phyloP scores from a whole-genome alignment of 345 rosid species.

The Sisymbrium irio region DNA sequence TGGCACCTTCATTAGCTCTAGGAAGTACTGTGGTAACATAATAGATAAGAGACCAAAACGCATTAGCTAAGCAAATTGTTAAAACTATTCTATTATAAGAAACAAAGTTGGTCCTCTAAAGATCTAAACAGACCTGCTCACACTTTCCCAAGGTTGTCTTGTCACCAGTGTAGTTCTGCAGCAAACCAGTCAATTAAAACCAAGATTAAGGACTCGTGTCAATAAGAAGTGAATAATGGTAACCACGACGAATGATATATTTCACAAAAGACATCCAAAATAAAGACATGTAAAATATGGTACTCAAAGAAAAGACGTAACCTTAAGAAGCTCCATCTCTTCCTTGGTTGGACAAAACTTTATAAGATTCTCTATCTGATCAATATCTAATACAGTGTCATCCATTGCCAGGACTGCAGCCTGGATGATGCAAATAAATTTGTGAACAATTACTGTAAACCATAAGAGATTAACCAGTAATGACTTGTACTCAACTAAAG shows the following conservation, averaged over 20 bases:
- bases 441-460: constrained; percentile 11
- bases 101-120: constrained; percentile 7
- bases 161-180: constrained; percentile 81
- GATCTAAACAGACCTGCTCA: constrained; percentile 72
- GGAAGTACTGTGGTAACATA: constrained; percentile 57
- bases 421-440: constrained; percentile 42
- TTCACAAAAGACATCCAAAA: not conserved
- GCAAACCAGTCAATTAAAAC: constrained; percentile 19
- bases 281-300: not conserved
- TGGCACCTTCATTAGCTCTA: constrained; percentile 98
- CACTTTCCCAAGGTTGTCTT: constrained; percentile 83
- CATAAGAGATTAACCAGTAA: not conserved
- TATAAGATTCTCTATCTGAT: constrained; percentile 97
- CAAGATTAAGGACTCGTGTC: constrained; percentile 13
- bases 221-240: constrained; percentile 8
- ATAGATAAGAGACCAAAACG: constrained; percentile 24
- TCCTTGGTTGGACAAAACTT: constrained; percentile 98
- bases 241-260: constrained; percentile 8
- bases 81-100: not conserved
- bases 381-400: constrained; percentile 83
- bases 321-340: constrained; percentile 99
- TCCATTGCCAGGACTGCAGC: constrained; percentile 98
- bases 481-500: not conserved
- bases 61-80: not conserved
- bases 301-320: constrained; percentile 28